Conservation (phyloP, 306 rosid genomes). For the Fragaria ananassa region DNA sequence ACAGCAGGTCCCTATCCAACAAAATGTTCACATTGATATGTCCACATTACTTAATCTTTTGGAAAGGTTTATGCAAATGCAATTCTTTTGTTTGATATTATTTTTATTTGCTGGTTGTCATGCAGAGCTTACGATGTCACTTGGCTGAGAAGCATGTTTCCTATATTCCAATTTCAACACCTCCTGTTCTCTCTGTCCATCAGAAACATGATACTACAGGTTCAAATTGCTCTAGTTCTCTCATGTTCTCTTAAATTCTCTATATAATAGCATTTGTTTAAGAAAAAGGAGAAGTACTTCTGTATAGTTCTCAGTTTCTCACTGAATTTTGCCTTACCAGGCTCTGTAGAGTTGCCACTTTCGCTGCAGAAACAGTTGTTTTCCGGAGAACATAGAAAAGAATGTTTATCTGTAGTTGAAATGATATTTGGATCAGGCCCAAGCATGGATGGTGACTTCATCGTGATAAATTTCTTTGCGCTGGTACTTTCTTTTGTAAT, state of each 20-base stretch:
- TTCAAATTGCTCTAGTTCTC: constrained; percentile 31
- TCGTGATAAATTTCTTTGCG: constrained; percentile 78
- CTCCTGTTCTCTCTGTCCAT: constrained; percentile 55
- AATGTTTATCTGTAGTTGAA: constrained; percentile 59
- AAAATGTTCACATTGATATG: neutral
- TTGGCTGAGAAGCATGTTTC: constrained; percentile 56
- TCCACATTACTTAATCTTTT: neutral
- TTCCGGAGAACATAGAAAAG: constrained; percentile 49
- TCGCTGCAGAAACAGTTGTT: constrained; percentile 47
- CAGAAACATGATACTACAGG: constrained; percentile 45
- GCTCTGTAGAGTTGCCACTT: constrained; percentile 40
- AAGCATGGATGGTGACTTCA: constrained; percentile 58
- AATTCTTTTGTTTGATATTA: neutral
- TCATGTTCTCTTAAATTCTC: neutral
- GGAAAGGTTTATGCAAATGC: neutral
- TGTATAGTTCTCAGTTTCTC: constrained; percentile 12
- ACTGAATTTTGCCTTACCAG: constrained; percentile 36
- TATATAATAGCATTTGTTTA: neutral
- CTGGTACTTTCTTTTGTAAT: constrained; percentile 43
- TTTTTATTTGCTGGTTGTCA: constrained; percentile 20
- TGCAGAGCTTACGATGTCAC: constrained; percentile 53
- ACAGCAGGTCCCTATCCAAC: neutral
- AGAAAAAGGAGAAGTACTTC: neutral
- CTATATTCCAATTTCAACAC: constrained; percentile 56
- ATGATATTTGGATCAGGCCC: constrained; percentile 56